A percentile compares a stretch with the other conserved stretches of the same genome.
phyloP scores from a whole-genome alignment of 148 eudicot genomes.

The Fallopia convolvulus region DNA sequence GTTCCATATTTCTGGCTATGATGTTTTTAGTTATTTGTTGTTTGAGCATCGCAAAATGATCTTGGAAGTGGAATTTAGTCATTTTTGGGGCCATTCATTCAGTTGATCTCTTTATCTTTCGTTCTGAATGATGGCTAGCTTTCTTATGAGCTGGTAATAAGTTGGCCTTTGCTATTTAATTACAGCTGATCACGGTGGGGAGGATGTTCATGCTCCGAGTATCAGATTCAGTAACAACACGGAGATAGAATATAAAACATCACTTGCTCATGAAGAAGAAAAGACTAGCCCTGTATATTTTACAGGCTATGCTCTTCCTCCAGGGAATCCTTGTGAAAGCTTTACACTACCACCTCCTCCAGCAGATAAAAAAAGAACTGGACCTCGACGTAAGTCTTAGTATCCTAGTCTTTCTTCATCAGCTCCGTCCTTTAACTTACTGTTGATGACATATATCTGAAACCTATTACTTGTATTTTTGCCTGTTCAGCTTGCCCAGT shows the following conservation, averaged over 20 bases:
- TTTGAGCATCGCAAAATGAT: background rate
- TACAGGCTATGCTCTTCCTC: constrained; percentile 83
- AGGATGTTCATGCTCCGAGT: constrained; percentile 23
- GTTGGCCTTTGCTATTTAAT: constrained; percentile 1
- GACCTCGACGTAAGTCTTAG: constrained; percentile 82
- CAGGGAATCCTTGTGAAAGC: constrained; percentile 87
- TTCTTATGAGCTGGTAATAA: background rate
- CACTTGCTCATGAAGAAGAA: constrained; percentile 12
- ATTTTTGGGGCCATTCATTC: background rate
- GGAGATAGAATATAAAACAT: constrained; percentile 13
- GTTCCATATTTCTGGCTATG: background rate
- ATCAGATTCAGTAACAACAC: constrained; percentile 31
- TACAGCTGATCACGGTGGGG: constrained; percentile 58
- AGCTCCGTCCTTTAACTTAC: background rate
- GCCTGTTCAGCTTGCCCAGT: constrained; percentile 87
- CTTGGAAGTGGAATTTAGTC: background rate
- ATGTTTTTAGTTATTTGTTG: background rate
- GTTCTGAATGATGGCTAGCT: background rate
- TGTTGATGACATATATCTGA: background rate
- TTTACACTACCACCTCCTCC: constrained; percentile 95
- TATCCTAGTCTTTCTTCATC: background rate
- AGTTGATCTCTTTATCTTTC: background rate
- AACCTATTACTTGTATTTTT: constrained; percentile 7
- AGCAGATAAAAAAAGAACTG: constrained; percentile 78
- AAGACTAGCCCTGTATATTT: constrained; percentile 42